These are phyloP conservation scores for Isatis lusitanica DNA, from an alignment of 441 rosid genomes.

Conservation along the genomic window DNA sequence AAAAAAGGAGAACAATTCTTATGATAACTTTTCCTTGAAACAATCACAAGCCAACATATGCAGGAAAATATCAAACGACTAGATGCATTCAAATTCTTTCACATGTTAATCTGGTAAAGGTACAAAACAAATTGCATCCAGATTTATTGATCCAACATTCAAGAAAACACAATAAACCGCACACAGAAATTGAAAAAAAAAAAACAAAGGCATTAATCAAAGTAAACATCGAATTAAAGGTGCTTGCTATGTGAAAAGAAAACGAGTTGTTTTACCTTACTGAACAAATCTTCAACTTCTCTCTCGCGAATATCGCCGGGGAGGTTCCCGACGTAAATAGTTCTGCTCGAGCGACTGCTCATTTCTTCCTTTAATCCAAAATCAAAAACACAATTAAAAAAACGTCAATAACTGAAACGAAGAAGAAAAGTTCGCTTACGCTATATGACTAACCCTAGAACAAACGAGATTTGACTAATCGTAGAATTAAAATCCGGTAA, in stretches of 20 bases:
- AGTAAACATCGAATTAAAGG: background rate
- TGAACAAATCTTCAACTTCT: constrained; percentile 94
- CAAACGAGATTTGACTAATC: background rate
- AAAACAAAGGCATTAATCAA: background rate
- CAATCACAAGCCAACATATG: background rate
- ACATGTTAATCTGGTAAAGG: background rate
- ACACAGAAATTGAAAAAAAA: background rate
- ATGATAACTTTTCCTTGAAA: background rate
- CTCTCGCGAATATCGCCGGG: constrained; percentile 96
- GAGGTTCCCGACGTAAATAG: constrained; percentile 89
- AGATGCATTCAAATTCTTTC: background rate
- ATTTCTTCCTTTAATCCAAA: constrained; percentile 41
- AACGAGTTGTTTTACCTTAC: constrained; percentile 50
- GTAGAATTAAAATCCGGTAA: background rate
- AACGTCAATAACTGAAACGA: background rate
- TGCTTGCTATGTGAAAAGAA: background rate
- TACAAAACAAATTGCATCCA: background rate
- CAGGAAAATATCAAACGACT: background rate
- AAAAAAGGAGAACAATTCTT: background rate
- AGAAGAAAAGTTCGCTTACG: background rate
- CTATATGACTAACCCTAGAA: background rate
- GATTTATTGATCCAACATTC: background rate
- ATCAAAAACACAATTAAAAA: background rate
- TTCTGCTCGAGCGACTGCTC: constrained; percentile 97
- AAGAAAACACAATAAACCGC: background rate